Percentiles rank a stretch among this genome's conserved stretches.
These are phyloP conservation scores for Geoglossum cookeanum DNA, from an alignment of 2,329 filamentous ascomycete species.

Conservation along the genomic window DNA sequence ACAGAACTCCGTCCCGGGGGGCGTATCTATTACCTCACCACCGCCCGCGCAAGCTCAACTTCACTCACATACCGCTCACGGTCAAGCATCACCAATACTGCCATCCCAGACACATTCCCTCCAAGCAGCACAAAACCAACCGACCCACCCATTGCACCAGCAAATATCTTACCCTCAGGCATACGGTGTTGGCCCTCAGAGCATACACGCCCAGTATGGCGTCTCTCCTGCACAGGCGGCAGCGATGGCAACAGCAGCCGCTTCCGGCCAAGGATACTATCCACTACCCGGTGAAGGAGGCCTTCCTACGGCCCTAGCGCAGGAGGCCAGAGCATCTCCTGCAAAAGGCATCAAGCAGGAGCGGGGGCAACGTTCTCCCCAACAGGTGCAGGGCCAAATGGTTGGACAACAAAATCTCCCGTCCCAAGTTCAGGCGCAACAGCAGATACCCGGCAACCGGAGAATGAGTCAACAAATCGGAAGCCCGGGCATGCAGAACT, in stretches of 20 bases:
- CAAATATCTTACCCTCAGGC: conserved; percentile 67
- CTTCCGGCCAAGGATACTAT: conserved; percentile 61
- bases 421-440: conserved; percentile 31
- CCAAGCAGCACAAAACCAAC: conserved; percentile 37
- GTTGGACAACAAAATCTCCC: conserved; percentile 22
- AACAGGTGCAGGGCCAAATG: conserved; percentile 44
- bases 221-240: conserved; percentile 74
- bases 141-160: conserved; percentile 38
- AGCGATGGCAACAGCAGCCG: conserved; percentile 84
- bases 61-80: conserved; percentile 36
- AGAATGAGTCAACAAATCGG: conserved; percentile 57
- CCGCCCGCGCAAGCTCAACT: conserved; percentile 31
- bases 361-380: conserved; percentile 58
- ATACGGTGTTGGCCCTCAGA: conserved; percentile 53
- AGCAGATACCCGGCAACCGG: conserved; percentile 33
- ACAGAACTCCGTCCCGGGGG: conserved; percentile 9
- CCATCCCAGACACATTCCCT: conserved; percentile 42
- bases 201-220: conserved; percentile 55
- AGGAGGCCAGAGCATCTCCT: conserved; percentile 46
- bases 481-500: conserved; percentile 52
- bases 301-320: conserved; percentile 34
- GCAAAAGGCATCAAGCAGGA: conserved; percentile 59
- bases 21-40: conserved; percentile 11
- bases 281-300: conserved; percentile 53
- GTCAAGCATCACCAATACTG: conserved; percentile 61